Evolutionary conservation across 495 filamentous ascomycete genomes (phyloP).

Genomic region (Aeminium ludgeri): DNA sequence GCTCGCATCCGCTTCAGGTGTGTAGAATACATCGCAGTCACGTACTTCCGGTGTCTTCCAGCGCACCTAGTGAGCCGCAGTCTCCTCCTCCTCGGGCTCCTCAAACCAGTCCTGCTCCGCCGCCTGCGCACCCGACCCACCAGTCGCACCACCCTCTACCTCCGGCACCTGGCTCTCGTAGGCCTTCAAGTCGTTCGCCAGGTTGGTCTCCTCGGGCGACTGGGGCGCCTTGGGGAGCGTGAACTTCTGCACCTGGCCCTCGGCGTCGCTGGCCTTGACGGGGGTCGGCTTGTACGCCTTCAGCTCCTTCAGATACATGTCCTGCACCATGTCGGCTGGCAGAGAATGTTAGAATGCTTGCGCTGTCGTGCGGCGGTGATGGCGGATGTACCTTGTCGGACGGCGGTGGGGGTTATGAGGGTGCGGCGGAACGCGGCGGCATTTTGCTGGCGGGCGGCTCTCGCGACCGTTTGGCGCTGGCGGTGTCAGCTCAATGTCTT

Average conservation of each 20-base stretch:
- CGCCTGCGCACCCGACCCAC: slow-evolving; percentile 36
- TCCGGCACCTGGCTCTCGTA: slow-evolving; percentile 90
- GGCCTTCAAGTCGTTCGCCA: slow-evolving; percentile 73
- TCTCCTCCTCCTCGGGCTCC: slow-evolving; percentile 33
- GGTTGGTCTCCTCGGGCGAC: slow-evolving; percentile 81
- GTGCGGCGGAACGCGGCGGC: slow-evolving; percentile 50
- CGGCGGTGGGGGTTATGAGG: slow-evolving; percentile 61
- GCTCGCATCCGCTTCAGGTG: no score
- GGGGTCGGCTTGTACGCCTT: slow-evolving; percentile 77
- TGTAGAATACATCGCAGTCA: no score
- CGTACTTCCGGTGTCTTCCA: no score
- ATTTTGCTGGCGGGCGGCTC: slow-evolving; percentile 55
- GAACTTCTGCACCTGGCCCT: slow-evolving; percentile 87
- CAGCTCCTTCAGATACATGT: slow-evolving; percentile 89
- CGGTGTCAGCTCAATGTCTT: slow-evolving; percentile 7
- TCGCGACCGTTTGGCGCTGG: slow-evolving; percentile 70
- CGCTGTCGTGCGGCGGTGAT: not conserved
- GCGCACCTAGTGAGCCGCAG: no score
- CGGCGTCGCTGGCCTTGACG: slow-evolving; percentile 70
- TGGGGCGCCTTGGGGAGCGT: slow-evolving; percentile 54
- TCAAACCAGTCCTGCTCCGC: slow-evolving; percentile 58
- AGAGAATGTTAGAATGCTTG: slow-evolving; percentile 13
- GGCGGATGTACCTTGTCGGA: slow-evolving; percentile 48
- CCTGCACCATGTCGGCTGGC: slow-evolving; percentile 84
- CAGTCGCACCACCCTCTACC: slow-evolving; percentile 64